Evolutionary conservation across 2,329 filamentous ascomycete species (phyloP), one percentile per base, ranked within the genome.

Genomic region (Pestalotiopsis sp.): DNA sequence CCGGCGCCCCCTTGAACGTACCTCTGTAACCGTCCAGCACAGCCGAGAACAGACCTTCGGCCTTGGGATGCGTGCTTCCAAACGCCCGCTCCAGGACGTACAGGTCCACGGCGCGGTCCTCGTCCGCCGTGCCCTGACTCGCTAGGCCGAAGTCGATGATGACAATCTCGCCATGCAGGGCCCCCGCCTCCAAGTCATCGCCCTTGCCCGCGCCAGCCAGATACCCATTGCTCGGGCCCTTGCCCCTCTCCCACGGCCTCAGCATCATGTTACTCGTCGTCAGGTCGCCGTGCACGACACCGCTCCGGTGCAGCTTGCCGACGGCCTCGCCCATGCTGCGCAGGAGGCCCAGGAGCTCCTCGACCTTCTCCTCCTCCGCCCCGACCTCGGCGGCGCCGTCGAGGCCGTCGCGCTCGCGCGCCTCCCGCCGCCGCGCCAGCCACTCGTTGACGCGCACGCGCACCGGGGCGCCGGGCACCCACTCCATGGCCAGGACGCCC

Each of bases 201-300:
- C 20, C n/a, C 20, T 52, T n/a, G 17, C 3, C 44, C 39, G 63
- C 69, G 4, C 65, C 71, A 67, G 26, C 68, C 1, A 69, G 65
- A 40, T 71, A 55, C 11, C 68, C 67, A 5, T 68, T 68, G 20
- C 69, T 57, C 6, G 57, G 68, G 57, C n/a, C 72, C 70, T 55
- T 70, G 30, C 66, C 73, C 66, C 69, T 68, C 64, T 70, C 70
- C 71, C 71, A 75, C 14, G 84, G 83, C 69, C 88, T 79, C 72
- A 98, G 78, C 91, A 99, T 98, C 82, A 99, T 86, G 81, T 99
- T 99, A 81, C 94, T 98, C 71, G 94, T 99, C 69, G 96, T 99
- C 81, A 99, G 81, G 82, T 99, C 96, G 55, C 96, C 96, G 82
- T 99, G 96, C 68, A 97, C 90, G 67, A 98, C 88, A 17, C 95